Evolutionary conservation across 257 asterid species (phyloP).

Genomic region (Nemophila menziesii): DNA sequence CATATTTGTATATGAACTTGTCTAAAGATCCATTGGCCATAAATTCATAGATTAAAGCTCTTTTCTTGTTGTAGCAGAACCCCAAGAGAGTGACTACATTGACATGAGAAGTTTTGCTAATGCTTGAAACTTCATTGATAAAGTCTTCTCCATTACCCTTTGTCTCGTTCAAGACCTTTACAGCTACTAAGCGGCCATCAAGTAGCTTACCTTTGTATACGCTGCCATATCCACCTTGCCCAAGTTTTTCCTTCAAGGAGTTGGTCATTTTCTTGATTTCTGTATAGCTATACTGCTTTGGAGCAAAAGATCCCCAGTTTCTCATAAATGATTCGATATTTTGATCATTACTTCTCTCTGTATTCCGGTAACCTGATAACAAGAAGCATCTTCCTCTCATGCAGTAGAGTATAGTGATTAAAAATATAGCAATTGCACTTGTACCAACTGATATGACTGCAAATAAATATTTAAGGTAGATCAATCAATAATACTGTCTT

Average conservation of each 20-base stretch:
- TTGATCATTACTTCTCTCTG: slow-evolving; percentile 8
- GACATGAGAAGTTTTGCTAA: slow-evolving; percentile 55
- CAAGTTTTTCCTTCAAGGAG: slow-evolving; percentile 34
- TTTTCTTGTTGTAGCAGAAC: slow-evolving; percentile 30
- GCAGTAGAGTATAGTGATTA: slow-evolving; percentile 11
- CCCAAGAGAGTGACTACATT: slow-evolving; percentile 59
- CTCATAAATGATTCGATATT: slow-evolving; percentile 26
- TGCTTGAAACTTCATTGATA: slow-evolving; percentile 58
- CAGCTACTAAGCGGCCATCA: slow-evolving; percentile 41
- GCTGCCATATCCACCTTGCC: slow-evolving; percentile 43
- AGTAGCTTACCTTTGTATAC: slow-evolving; percentile 46
- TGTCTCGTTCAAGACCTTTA: slow-evolving; percentile 32
- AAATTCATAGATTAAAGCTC: slow-evolving; percentile 42
- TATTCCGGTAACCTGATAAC: slow-evolving; percentile 5
- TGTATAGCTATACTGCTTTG: slow-evolving; percentile 28
- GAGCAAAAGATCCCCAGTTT: slow-evolving; percentile 35
- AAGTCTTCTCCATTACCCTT: slow-evolving; percentile 36
- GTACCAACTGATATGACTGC: slow-evolving; percentile 18
- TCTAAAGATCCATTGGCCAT: slow-evolving; percentile 62
- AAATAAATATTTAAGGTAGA: slow-evolving; percentile 4
- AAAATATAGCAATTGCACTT: slow-evolving; percentile 3
- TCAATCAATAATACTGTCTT: neutral
- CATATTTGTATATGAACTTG: slow-evolving; percentile 26
- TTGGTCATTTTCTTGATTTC: slow-evolving; percentile 40
- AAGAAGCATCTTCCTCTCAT: slow-evolving; percentile 9